Base-by-base conservation (phyloP, 768 basidiomycete genomes). In the Tylopilus felleus region DNA sequence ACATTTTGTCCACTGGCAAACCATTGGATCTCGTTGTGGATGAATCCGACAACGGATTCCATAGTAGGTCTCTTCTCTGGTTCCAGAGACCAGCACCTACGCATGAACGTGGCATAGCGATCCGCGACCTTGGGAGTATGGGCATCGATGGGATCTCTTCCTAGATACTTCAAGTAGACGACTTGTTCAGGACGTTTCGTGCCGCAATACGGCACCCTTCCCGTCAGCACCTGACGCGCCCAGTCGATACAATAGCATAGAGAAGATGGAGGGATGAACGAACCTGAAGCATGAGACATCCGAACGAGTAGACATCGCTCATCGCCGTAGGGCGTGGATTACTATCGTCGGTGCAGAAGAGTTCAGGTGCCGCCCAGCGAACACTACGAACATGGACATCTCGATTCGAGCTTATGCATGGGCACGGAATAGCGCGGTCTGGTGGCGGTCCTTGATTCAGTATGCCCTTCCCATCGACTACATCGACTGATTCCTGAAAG, bases 221-320 rank as follows among this genome's bases (percentile, higher is more conserved):
- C 44, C 4, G 58, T 50, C 13, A 59, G 48, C 35, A 59, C 17
- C 58, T 59, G n/a, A 4, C 33, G 10, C 4, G 29, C 7, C 3
- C n/a, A 7, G 19, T 57, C 23, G 8, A 12, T 19, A 39, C 13
- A 3, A 2, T 3, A 16, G 19, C 9, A 29, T 2, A 2, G 21
- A 8, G 16, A 46, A 31, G 10, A 53, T 29, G 5, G n/a, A 29
- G 1, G 9, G 23, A 48, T 19, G 5, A 21, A 47, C 53, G 19
- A 39, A 60, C 59, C 52, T 60, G 59, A 13, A 60, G 59, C 58
- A 55, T 55, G 5, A 60, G 52, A 17, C 59, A 60, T 10, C 31
- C 58, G 12, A 60, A 60, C 6, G 59, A 60, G 23, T 60, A 60
- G 21, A 60, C 42, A 8, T 60, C 59, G 8, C 58, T 51, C 59